phyloP scores from a whole-genome alignment of 2,329 filamentous ascomycete genomes.

The Fusarium sp. region DNA sequence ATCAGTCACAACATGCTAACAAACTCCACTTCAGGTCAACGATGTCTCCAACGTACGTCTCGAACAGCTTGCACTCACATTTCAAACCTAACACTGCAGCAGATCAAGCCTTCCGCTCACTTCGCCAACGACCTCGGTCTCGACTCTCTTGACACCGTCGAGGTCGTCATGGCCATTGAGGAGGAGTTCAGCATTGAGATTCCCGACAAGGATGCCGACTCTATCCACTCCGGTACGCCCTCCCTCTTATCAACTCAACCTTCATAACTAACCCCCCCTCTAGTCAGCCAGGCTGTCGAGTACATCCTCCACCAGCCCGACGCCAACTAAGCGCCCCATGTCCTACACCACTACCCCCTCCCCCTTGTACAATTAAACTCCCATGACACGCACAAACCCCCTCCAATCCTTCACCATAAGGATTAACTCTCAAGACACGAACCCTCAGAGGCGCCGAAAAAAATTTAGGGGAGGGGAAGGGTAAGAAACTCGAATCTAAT shows the following conservation, averaged over 20 bases:
- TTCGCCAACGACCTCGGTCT: constrained; percentile 97
- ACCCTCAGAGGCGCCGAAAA: constrained; percentile 25
- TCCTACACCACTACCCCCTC: constrained; percentile 13
- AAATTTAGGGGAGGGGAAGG: constrained; percentile 3
- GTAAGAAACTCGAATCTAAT: constrained; percentile 30
- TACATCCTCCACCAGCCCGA: constrained; percentile 95
- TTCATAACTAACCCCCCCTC: background rate
- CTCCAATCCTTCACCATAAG: constrained; percentile 30
- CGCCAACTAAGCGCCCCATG: constrained; percentile 68
- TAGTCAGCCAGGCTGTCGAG: constrained; percentile 93
- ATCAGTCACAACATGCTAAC: constrained; percentile 40
- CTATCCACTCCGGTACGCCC: constrained; percentile 88
- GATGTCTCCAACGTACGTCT: constrained; percentile 69
- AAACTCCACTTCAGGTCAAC: constrained; percentile 67
- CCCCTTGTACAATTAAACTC: constrained; percentile 43
- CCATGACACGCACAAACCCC: constrained; percentile 14
- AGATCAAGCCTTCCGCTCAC: constrained; percentile 88
- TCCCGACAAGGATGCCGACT: constrained; percentile 95
- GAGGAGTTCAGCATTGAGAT: constrained; percentile 95
- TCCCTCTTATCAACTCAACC: background rate
- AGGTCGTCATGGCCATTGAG: constrained; percentile 99
- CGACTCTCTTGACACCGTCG: constrained; percentile 97
- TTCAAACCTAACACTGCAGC: constrained; percentile 22
- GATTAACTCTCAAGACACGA: constrained; percentile 17
- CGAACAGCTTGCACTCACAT: constrained; percentile 11